Evolutionary conservation across 192 early-diverging fungal species (phyloP).

Genomic region (Spizellomyces punctatus): DNA sequence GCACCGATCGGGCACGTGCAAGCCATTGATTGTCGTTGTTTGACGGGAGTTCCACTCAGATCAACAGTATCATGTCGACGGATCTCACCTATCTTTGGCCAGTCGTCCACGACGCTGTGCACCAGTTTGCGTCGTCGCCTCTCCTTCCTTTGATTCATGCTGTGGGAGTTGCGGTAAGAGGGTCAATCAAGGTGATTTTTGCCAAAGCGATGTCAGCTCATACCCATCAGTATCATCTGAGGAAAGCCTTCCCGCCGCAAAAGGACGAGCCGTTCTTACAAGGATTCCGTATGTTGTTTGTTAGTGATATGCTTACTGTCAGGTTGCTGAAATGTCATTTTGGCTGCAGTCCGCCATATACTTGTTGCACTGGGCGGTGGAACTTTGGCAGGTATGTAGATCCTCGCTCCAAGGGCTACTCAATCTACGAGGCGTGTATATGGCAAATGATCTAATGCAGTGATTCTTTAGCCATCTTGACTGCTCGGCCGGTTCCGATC

Average conservation of each 20-base stretch:
- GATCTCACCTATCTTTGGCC: slow-evolving; percentile 10
- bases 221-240: neutral
- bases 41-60: no score
- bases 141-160: slow-evolving; percentile 15
- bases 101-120: slow-evolving; percentile 12
- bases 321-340: neutral
- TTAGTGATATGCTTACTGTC: neutral
- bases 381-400: slow-evolving; percentile 25
- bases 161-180: slow-evolving; percentile 11
- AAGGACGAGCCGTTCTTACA: slow-evolving; percentile 4
- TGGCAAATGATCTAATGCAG: slow-evolving; percentile 1
- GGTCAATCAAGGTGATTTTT: neutral
- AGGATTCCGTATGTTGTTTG: slow-evolving; percentile 7
- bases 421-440: neutral
- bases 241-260: slow-evolving; percentile 4
- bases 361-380: slow-evolving; percentile 37
- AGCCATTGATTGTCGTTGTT: no score
- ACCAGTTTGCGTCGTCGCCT: slow-evolving; percentile 12
- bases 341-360: slow-evolving; percentile 8
- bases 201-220: no score
- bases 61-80: neutral
- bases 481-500: slow-evolving; percentile 36
- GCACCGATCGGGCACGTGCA: no score
- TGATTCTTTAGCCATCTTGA: slow-evolving; percentile 26
- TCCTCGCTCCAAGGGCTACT: no score